Conservation (phyloP, 495 filamentous ascomycete species). For the Ascodesmis nigricans region DNA sequence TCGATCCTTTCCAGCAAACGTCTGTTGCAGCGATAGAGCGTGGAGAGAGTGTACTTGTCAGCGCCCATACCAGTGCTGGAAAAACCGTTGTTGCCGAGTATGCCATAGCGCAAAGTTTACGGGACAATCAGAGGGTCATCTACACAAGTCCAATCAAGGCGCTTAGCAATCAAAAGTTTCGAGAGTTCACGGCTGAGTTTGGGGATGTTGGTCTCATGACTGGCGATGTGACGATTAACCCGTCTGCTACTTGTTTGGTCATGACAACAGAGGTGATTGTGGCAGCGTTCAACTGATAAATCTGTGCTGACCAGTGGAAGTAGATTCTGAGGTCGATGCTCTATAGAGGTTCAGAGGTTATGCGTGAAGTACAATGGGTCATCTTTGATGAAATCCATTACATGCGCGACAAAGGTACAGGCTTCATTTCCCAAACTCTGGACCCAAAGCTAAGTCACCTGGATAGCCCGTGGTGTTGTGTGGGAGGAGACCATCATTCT, state of each 20-base stretch:
- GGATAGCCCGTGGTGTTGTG: slow-evolving; percentile 61
- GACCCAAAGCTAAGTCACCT: too few species aligned
- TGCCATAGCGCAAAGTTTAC: slow-evolving; percentile 90
- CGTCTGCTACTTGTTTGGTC: slow-evolving; percentile 88
- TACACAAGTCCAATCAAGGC: slow-evolving; percentile 99
- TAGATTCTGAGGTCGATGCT: slow-evolving; percentile 92
- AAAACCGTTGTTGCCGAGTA: slow-evolving; percentile 98
- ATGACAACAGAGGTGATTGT: slow-evolving; percentile 71
- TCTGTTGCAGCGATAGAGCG: slow-evolving; percentile 84
- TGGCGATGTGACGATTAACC: slow-evolving; percentile 96
- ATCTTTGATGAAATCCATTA: slow-evolving; percentile 98
- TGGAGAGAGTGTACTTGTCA: slow-evolving; percentile 87
- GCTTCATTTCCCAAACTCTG: slow-evolving; percentile 1
- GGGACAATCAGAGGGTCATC: slow-evolving; percentile 91
- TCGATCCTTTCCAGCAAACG: slow-evolving; percentile 91
- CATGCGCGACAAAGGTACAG: slow-evolving; percentile 59
- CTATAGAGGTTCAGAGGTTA: slow-evolving; percentile 94
- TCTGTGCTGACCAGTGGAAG: slow-evolving; percentile 2
- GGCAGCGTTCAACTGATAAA: background rate
- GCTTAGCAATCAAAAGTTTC: slow-evolving; percentile 92
- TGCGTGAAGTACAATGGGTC: slow-evolving; percentile 96
- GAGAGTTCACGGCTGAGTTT: slow-evolving; percentile 88
- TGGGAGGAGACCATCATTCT: slow-evolving; percentile 99
- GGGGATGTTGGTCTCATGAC: slow-evolving; percentile 97
- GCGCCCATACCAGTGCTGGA: slow-evolving; percentile 89